Conservation (phyloP, 2,329 filamentous ascomycete genomes). For the Harringtonia lauricola region DNA sequence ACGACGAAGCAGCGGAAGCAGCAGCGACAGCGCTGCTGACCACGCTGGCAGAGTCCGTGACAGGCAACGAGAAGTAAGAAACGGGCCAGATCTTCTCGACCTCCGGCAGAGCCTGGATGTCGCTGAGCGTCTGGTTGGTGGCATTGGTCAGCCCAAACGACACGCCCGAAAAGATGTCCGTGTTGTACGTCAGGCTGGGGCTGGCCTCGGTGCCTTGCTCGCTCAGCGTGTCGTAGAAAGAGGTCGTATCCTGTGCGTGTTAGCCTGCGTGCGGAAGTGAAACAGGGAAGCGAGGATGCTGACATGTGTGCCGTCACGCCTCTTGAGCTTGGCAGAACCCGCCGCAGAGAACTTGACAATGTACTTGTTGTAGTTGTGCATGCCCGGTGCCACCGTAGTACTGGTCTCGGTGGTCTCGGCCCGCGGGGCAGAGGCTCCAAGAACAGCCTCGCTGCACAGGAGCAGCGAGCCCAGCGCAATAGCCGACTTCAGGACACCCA, state of each 20-base stretch:
- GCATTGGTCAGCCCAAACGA: constrained; percentile 8
- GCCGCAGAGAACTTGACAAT: constrained; percentile 8
- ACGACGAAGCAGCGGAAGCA: neutral
- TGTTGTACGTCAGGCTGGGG: constrained; percentile 6
- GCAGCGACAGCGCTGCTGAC: neutral
- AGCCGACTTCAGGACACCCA: constrained; percentile 1
- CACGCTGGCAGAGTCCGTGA: neutral
- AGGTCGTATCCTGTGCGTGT: neutral
- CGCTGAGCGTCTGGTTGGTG: constrained; percentile 1
- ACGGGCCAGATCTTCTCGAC: constrained; percentile 10
- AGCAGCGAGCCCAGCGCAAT: neutral
- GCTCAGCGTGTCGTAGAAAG: constrained; percentile 5
- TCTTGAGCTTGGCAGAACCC: constrained; percentile 1
- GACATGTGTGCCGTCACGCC: constrained; percentile 2
- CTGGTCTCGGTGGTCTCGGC: neutral
- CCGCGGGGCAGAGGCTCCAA: neutral
- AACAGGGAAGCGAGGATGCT: neutral
- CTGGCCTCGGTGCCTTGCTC: constrained; percentile 2
- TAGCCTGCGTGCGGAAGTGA: neutral
- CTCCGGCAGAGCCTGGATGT: constrained; percentile 8
- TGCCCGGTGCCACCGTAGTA: neutral
- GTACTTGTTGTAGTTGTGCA: neutral
- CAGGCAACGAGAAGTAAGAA: neutral
- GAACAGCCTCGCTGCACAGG: neutral
- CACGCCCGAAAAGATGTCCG: constrained; percentile 9